Evolutionary conservation across 495 filamentous ascomycete species (phyloP), one percentile per base, ranked within the genome.

Genomic region (Penicillium arizonense): DNA sequence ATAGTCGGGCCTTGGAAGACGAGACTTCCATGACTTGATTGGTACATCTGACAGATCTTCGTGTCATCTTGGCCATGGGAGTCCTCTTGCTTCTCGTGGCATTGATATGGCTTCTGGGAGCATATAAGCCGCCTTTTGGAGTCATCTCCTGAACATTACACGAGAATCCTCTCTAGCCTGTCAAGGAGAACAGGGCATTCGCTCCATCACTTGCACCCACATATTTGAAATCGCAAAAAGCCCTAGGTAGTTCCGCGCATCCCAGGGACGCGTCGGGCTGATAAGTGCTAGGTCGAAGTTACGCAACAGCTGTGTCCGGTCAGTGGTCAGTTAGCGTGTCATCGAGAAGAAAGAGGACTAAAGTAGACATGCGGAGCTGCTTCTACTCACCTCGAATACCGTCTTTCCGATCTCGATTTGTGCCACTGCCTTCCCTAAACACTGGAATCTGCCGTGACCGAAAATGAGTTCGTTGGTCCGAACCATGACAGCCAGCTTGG

Each of bases 231-330:
- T 57, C 6, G 62, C 46, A 32, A 65, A 65, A 45, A 65, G 53
- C n/a, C 62, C 62, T 35, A 59, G 52, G 16, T 48, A 41, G 23
- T 65, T 65, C 30, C 44, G 43, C 33, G 38, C 50, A 36, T 52
- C 47, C 73, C 70, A 80, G 14, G 81, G 79, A 30, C 55, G 61
- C 38, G 61, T 65, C 6, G 79, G 79, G 58, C 79, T 76, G 34
- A 72, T 66, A 6, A 83, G 53, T 9, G 75, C 69, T 38, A 82
- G 72, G 45, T 85, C 80, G 44, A 82, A 83, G 24, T 68, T 68
- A 13, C 79, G 71, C 23, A 85, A 52, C 11, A 83, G 65, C 81
- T 82, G 47, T 79, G 48, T 44, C 46, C 14, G 39, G 34, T 36
- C 16, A 13, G 41, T 8, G 11, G 13, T 6, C 6, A 10, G 14